phyloP scores from a whole-genome alignment of 2,329 filamentous ascomycete species.

The Macrophomina pseudophaseolina region DNA sequence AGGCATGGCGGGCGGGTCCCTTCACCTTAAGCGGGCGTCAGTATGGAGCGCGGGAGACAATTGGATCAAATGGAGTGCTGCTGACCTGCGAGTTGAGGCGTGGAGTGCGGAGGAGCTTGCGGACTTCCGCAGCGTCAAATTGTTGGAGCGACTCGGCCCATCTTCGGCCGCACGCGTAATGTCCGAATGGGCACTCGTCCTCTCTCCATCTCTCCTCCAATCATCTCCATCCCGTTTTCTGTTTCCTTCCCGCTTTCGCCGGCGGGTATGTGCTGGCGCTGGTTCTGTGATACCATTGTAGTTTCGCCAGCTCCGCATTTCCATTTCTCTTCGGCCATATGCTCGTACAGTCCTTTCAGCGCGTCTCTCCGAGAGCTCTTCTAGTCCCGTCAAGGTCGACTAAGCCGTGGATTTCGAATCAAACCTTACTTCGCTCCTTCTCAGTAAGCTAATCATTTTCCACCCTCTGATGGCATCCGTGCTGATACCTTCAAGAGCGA shows the following conservation, averaged over 20 bases:
- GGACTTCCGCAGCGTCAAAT: constrained; percentile 27
- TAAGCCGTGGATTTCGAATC: background rate
- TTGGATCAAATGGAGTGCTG: background rate
- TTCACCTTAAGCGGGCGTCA: background rate
- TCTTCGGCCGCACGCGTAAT: constrained; percentile 18
- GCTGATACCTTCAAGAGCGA: constrained; percentile 41
- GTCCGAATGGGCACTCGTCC: background rate
- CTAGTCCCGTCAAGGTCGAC: background rate
- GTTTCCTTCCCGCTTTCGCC: background rate
- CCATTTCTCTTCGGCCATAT: constrained; percentile 3
- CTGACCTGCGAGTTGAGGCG: constrained; percentile 4
- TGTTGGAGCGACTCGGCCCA: constrained; percentile 18
- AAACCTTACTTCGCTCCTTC: background rate
- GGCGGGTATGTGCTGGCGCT: background rate
- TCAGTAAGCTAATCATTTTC: background rate
- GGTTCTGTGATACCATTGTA: background rate
- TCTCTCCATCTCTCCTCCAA: background rate
- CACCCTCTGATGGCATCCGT: background rate
- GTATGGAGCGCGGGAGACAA: background rate
- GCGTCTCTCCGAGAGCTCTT: constrained; percentile 10
- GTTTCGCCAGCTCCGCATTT: background rate
- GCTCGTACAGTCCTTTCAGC: constrained; percentile 22
- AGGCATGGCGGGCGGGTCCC: constrained; percentile 38
- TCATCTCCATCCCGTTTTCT: background rate
- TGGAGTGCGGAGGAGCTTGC: constrained; percentile 17